Base-by-base conservation (phyloP, 2,329 filamentous ascomycete genomes). In the Drechslerella coelobrocha region DNA sequence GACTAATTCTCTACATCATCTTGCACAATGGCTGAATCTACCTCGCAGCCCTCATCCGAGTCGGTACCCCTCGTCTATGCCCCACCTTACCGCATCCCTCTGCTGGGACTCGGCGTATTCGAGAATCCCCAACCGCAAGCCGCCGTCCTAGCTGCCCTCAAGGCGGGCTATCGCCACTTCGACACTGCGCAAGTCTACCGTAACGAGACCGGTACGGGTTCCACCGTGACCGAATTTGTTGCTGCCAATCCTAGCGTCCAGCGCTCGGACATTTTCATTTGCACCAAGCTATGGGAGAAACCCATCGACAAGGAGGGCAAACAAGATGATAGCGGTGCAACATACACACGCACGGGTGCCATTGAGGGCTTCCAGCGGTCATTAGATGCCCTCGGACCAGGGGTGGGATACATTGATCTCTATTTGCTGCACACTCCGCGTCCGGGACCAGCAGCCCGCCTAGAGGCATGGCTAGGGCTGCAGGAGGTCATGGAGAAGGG, bases 351-450 rank as follows among this genome's bases (percentile, higher is more conserved):
- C 3, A 26, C 34, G 8, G 59, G 48, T 2, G 66, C 66, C 1
- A 43, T 60, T 14, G 54, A 37, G 0, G 66, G 66, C 1, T 63
- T 71, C 41, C 53, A 59, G 17, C 47, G 47, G 39, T 71, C 66
- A 5, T 26, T 71, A 1, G 41, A 59, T 8, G 53, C 47, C 1
- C 52, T 71, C 53, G 59, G 66, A 19, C 37, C 53, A 19, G 88
- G 86, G 0, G 79, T 92, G 27, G 89, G 86, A 0, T 92, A 92
- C 78, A 85, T 93, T 63, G 90, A 94, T 76, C 78, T 94, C 41
- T 92, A 93, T 77, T 80, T 95, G 9, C 81, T 94, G 56, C 91
- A 94, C 76, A 89, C 86, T 53, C 91, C 90, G 26, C 0, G 91
- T 90, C 74, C 90, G 90, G 8, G 90, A 89, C 1, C 86, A 82